phyloP scores from a whole-genome alignment of 2,329 filamentous ascomycete genomes.

The Waltergamsia citrina region DNA sequence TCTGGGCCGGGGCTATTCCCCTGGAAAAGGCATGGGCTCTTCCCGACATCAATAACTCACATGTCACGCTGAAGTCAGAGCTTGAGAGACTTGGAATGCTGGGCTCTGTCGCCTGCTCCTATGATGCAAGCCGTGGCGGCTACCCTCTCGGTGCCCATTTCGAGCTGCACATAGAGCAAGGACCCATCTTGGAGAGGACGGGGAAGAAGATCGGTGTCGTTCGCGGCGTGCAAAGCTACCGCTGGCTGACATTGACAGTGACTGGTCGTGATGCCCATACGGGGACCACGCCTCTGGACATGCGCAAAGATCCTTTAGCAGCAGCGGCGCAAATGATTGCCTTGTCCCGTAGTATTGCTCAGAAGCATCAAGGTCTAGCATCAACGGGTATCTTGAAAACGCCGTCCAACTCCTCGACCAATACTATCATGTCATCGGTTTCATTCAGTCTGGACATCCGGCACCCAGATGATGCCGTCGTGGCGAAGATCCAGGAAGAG shows the following conservation, averaged over 20 bases:
- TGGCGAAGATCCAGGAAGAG: slow-evolving; percentile 31
- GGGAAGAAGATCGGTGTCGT: slow-evolving; percentile 36
- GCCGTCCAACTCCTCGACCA: slow-evolving; percentile 56
- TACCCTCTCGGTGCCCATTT: slow-evolving; percentile 72
- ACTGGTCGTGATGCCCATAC: slow-evolving; percentile 19
- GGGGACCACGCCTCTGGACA: slow-evolving; percentile 19
- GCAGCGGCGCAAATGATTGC: slow-evolving; percentile 23
- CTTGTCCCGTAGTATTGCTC: slow-evolving; percentile 15
- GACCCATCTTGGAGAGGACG: slow-evolving; percentile 58
- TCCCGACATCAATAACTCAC: slow-evolving; percentile 6
- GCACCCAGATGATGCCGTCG: slow-evolving; percentile 40
- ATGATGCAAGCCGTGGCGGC: slow-evolving; percentile 8
- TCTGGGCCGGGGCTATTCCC: slow-evolving; percentile 63
- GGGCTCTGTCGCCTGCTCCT: slow-evolving; percentile 30
- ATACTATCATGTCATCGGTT: slow-evolving; percentile 60
- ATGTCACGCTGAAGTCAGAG: slow-evolving; percentile 25
- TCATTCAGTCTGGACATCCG: slow-evolving; percentile 59
- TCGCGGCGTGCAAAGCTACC: slow-evolving; percentile 19
- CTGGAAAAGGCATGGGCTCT: slow-evolving; percentile 46
- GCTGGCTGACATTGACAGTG: slow-evolving; percentile 19
- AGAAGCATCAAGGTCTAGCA: slow-evolving; percentile 13
- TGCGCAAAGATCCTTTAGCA: slow-evolving; percentile 22
- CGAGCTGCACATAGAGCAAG: slow-evolving; percentile 42
- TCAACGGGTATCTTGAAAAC: slow-evolving; percentile 20
- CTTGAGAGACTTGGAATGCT: slow-evolving; percentile 65